Conservation (phyloP, 2,329 filamentous ascomycete species). For the Sclerotinia spermophila region DNA sequence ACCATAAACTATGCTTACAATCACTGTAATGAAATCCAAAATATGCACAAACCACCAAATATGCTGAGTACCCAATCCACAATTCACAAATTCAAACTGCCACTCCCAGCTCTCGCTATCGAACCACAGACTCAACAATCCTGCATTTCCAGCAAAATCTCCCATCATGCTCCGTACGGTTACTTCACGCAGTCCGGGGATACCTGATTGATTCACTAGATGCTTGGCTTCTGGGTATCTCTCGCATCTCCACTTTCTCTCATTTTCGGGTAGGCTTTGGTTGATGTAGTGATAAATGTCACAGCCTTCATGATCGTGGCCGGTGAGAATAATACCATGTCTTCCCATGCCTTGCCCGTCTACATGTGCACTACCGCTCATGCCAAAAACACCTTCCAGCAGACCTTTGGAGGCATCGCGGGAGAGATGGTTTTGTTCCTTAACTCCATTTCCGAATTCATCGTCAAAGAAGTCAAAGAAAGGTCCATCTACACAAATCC, state of each 20-base stretch:
- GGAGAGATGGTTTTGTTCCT: slow-evolving; percentile 89
- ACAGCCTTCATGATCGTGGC: slow-evolving; percentile 93
- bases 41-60: slow-evolving; percentile 92
- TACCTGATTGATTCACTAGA: slow-evolving; percentile 40
- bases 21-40: slow-evolving; percentile 47
- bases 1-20: slow-evolving; percentile 26
- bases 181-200: slow-evolving; percentile 75
- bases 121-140: slow-evolving; percentile 86
- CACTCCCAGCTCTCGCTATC: slow-evolving; percentile 70
- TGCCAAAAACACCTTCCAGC: slow-evolving; percentile 80
- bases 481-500: slow-evolving; percentile 79
- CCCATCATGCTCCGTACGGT: slow-evolving; percentile 99
- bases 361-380: slow-evolving; percentile 59
- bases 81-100: slow-evolving; percentile 76
- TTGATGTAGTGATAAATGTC: slow-evolving; percentile 82
- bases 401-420: slow-evolving; percentile 67
- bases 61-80: slow-evolving; percentile 79
- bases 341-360: slow-evolving; percentile 62
- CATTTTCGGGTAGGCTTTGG: slow-evolving; percentile 43
- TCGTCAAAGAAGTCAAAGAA: slow-evolving; percentile 73
- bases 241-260: slow-evolving; percentile 40
- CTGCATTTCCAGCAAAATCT: slow-evolving; percentile 87
- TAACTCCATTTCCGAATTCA: slow-evolving; percentile 66
- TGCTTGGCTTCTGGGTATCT: slow-evolving; percentile 46
- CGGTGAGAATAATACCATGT: slow-evolving; percentile 78